Evolutionary conservation across 768 basidiomycete species (phyloP).

Genomic region (Lentinula detonsa): DNA sequence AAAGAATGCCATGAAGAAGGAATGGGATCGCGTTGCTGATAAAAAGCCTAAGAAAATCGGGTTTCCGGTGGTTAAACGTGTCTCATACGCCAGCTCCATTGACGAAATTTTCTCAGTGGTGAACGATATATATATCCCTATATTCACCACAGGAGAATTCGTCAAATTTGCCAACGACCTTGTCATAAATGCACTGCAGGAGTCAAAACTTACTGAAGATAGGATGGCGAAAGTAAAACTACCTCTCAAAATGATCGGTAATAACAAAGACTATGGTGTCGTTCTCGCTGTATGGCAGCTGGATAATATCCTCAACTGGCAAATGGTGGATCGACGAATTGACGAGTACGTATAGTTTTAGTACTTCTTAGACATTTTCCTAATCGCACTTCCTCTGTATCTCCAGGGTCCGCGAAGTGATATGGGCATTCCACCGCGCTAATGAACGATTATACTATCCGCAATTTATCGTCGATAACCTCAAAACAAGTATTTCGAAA

Average conservation of each 20-base stretch:
- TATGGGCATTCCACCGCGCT: constrained; percentile 3
- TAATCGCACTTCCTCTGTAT: neutral
- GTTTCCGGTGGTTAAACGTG: neutral
- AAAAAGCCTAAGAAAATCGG: neutral
- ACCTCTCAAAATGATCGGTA: neutral
- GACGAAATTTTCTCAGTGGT: constrained; percentile 3
- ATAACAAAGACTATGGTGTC: neutral
- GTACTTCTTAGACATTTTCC: neutral
- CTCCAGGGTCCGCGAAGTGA: neutral
- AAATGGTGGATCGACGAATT: constrained; percentile 4
- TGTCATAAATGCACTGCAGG: neutral
- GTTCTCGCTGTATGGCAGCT: neutral
- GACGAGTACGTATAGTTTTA: neutral
- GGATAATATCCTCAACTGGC: neutral
- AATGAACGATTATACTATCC: neutral
- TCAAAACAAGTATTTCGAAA: neutral
- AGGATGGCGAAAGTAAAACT: neutral
- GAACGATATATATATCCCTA: constrained; percentile 4
- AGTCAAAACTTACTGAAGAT: neutral
- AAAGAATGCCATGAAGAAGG: neutral
- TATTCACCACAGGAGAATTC: neutral
- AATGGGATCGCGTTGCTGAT: neutral
- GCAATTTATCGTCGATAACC: neutral
- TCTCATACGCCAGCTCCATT: constrained; percentile 10
- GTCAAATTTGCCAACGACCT: neutral